Percentiles rank a stretch among this genome's conserved stretches.
Evolutionary conservation across 345 rosid species (phyloP).

Genomic region (Physaria fendleri): DNA sequence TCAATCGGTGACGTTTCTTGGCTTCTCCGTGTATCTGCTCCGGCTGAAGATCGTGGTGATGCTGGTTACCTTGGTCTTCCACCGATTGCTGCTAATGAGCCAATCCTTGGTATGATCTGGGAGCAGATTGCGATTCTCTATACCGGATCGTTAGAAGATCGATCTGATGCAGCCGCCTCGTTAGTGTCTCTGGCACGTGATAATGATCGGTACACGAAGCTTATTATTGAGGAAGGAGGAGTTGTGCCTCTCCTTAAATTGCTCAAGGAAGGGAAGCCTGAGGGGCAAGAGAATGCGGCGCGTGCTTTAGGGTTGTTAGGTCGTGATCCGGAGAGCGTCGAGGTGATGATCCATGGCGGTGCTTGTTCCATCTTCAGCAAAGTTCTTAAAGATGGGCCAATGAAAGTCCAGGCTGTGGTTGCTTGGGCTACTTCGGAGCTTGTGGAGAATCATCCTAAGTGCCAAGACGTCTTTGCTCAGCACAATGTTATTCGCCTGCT

Average conservation of each 20-base stretch:
- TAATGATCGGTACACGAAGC: slow-evolving; percentile 82
- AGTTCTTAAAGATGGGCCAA: slow-evolving; percentile 80
- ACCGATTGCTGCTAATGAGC: slow-evolving; percentile 94
- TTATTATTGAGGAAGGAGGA: slow-evolving; percentile 90
- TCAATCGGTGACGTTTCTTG: slow-evolving; percentile 81
- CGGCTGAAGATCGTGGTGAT: slow-evolving; percentile 65
- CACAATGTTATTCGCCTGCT: slow-evolving; percentile 67
- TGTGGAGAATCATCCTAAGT: slow-evolving; percentile 49
- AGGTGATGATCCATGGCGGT: slow-evolving; percentile 61
- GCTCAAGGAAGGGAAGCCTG: slow-evolving; percentile 71
- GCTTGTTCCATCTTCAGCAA: slow-evolving; percentile 75
- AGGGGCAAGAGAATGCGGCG: slow-evolving; percentile 84
- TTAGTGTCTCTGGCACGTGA: slow-evolving; percentile 82
- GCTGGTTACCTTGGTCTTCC: slow-evolving; percentile 75
- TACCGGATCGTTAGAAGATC: slow-evolving; percentile 60
- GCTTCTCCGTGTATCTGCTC: slow-evolving; percentile 88
- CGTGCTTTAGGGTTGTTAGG: slow-evolving; percentile 77
- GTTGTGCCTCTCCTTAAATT: slow-evolving; percentile 65
- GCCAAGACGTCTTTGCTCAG: slow-evolving; percentile 81
- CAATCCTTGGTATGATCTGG: slow-evolving; percentile 85
- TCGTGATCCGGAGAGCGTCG: slow-evolving; percentile 78
- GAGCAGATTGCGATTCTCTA: slow-evolving; percentile 85
- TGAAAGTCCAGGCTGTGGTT: slow-evolving; percentile 84
- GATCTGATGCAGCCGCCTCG: slow-evolving; percentile 79
- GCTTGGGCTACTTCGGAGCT: slow-evolving; percentile 94